Conservation (phyloP, 768 basidiomycete species). For the Mycena venus region DNA sequence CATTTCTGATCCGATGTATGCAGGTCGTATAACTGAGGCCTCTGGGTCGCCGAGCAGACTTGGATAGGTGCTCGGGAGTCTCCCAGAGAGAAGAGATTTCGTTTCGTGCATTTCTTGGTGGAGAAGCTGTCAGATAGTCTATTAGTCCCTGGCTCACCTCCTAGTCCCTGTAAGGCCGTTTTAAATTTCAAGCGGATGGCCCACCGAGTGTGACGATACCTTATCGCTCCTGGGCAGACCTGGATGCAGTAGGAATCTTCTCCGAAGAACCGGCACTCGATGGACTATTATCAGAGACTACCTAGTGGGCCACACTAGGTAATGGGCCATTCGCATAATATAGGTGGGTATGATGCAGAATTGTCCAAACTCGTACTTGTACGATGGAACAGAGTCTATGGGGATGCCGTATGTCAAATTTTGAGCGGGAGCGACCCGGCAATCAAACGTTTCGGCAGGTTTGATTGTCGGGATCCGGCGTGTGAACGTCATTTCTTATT, state of each 20-base stretch:
- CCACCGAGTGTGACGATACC: conserved; percentile 1
- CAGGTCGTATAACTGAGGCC: background rate
- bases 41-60: background rate
- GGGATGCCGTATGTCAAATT: too few relatives aligned
- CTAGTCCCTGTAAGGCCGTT: background rate
- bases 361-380: too few relatives aligned
- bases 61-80: background rate
- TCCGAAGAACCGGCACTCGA: conserved; percentile 17
- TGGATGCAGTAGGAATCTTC: conserved; percentile 9
- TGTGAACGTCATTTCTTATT: too few relatives aligned
- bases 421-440: too few relatives aligned
- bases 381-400: too few relatives aligned
- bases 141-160: too few relatives aligned
- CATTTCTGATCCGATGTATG: background rate
- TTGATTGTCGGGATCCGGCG: too few relatives aligned
- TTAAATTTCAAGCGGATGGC: conserved; percentile 22
- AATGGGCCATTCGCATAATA: too few relatives aligned
- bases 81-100: conserved; percentile 43
- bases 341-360: too few relatives aligned
- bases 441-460: too few relatives aligned
- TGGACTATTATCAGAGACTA: too few relatives aligned
- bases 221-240: conserved; percentile 4
- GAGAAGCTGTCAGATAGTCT: background rate
- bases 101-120: conserved; percentile 40
- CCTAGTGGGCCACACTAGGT: too few relatives aligned